Evolutionary conservation across 345 rosid species (phyloP), one percentile per base, ranked within the genome.

Genomic region (Moricandia moricandioides): DNA sequence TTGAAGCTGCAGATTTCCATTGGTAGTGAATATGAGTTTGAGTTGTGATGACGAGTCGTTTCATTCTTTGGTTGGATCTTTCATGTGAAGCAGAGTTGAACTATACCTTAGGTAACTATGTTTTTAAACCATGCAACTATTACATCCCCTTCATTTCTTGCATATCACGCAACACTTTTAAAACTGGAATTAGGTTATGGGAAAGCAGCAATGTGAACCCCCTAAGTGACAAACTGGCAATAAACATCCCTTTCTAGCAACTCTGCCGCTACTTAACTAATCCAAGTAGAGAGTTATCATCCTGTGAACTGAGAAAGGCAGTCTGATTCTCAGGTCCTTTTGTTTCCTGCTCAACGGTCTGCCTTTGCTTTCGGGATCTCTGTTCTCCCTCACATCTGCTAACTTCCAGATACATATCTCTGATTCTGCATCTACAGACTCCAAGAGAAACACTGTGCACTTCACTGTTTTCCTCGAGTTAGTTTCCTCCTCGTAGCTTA

Each of bases 301-400:
- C 31, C 31, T 29, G 31, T 29, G 31, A 29, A 3, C 31, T 2
- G 31, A 29, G 31, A 29, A 29, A 29, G 31, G 31, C 31, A 29
- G 5, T 29, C 2, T 29, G 31, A 29, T 29, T 29, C 31, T 29
- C 88, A 91, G 86, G 62, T 89, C 97, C 76, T 73, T 89, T 80
- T 80, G 87, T 83, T 89, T 93, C 13, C 90, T 87, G 82, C 83
- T 89, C 45, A 91, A 66, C 9, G 88, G 92, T 82, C 90, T 86
- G 47, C 97, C 97, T 82, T 85, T 93, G 84, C 87, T 81, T 66
- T 77, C 75, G 8, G 90, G 96, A 70, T 89, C 91, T 79, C 94
- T 81, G 80, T 91, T 94, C 67, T 91, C 97, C 85, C 71, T 86
- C 65, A 88, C 96, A 70, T 89, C 86, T 17, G 93, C 97, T 83